Evolutionary conservation across 192 early-diverging fungal species (phyloP).

Genomic region (Coemansia sp.): DNA sequence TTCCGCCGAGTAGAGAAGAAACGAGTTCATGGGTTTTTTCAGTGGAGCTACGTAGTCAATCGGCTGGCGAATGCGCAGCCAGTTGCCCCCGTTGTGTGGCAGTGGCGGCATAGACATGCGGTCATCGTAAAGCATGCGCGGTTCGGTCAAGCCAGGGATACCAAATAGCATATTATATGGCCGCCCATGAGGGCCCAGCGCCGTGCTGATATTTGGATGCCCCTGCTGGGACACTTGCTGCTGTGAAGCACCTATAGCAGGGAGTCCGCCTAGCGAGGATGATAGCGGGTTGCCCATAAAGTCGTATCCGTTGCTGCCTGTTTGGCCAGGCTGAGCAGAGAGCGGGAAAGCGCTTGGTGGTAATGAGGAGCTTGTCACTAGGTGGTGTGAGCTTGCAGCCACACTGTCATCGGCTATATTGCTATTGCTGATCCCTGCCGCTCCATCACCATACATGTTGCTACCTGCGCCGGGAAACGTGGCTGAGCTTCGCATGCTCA

Average conservation of each 20-base stretch:
- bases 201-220: slow-evolving; percentile 9
- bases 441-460: not conserved
- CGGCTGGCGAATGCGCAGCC: slow-evolving; percentile 48
- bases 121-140: slow-evolving; percentile 42
- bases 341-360: not conserved
- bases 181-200: slow-evolving; percentile 21
- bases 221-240: slow-evolving; percentile 9
- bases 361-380: not conserved
- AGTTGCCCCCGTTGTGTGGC: slow-evolving; percentile 28
- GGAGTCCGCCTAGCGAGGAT: slow-evolving; percentile 8
- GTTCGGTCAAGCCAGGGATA: slow-evolving; percentile 32
- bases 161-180: slow-evolving; percentile 52
- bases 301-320: slow-evolving; percentile 4
- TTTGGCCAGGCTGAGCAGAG: not conserved
- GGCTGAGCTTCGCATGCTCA: slow-evolving; percentile 1
- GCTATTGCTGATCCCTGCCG: not conserved
- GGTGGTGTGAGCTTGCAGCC: not conserved
- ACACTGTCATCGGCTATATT: not conserved
- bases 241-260: slow-evolving; percentile 6
- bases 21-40: slow-evolving; percentile 68
- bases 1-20: slow-evolving; percentile 64
- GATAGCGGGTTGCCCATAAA: slow-evolving; percentile 22
- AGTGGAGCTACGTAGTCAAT: slow-evolving; percentile 55
- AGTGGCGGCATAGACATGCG: slow-evolving; percentile 35
- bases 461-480: slow-evolving; percentile 5